Evolutionary conservation across 805 yeast genomes (phyloP), one percentile per base, ranked within the genome.

Genomic region (Candida loeiensis): DNA sequence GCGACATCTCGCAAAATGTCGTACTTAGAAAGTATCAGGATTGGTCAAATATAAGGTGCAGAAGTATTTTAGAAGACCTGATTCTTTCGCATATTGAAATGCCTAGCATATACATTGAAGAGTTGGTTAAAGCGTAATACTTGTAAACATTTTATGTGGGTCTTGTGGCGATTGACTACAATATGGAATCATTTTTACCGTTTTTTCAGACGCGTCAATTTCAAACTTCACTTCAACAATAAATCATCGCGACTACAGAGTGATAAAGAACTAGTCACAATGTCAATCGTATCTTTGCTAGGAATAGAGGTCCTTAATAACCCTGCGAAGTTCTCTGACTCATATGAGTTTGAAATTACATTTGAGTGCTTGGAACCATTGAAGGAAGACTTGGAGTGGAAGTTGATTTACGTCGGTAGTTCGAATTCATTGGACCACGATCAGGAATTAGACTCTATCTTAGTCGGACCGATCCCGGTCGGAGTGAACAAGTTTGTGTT

Each of bases 381-480:
- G 49, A 86, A 79, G 53, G 89, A 85, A 54, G 99, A 93, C 61
- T 71, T 93, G 43, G 99, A 93, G 61, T 93, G 99, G 99, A 93
- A 93, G 60, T 70, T 93, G 43, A 91, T 96, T 1, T 93, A 93
- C 52, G 99, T 93, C 29, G 99, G 99, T 1, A 86, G 96, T 4
- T 90, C 97, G 1, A 76, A 95, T 35, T 88, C 97, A 27, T 65
- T 88, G 37, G 97, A 93, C 48, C 97, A 93, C 53, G 99, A 93
- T 61, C 99, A 93, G 63, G 97, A 90, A 59, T 70, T 93, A 40
- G 99, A 93, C 57, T 89, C 97, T 1, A 80, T 93, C 27, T 67
- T 93, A n/a, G 99, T 93, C 3, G 99, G 99, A 0, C 99, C 99
- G 0, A 95, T 93, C 2, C 99, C 99, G 0, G 95, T 93, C 2